Conservation (phyloP, 192 early-diverging fungal genomes). For the Jimgerdemannia lactiflua region DNA sequence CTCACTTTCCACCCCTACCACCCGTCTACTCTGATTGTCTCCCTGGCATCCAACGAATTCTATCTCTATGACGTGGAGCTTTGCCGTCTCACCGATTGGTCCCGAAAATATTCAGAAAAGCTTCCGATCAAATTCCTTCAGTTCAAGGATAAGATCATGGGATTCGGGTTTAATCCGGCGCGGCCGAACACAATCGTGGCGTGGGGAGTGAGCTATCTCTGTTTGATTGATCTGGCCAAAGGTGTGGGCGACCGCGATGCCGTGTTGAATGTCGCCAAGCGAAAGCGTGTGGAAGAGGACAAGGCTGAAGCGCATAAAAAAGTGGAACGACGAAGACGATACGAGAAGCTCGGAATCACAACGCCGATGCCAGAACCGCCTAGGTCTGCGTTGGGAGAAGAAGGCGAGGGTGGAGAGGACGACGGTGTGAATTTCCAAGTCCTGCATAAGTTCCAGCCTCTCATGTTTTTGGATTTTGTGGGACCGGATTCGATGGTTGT, state of each 20-base stretch:
- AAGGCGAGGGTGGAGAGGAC: constrained; percentile 42
- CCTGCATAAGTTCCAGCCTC: constrained; percentile 77
- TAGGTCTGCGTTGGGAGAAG: constrained; percentile 25
- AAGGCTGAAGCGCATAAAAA: constrained; percentile 34
- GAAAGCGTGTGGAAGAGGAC: constrained; percentile 50
- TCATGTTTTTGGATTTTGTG: constrained; percentile 79
- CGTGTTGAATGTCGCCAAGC: constrained; percentile 53
- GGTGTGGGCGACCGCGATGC: constrained; percentile 52
- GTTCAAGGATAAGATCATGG: constrained; percentile 69
- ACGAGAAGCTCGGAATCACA: constrained; percentile 25
- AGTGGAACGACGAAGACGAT: constrained; percentile 41
- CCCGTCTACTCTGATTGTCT: constrained; percentile 53
- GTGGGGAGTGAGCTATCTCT: constrained; percentile 70
- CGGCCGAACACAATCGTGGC: constrained; percentile 60
- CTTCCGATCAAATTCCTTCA: constrained; percentile 65
- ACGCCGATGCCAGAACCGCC: constrained; percentile 26
- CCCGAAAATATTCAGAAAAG: constrained; percentile 58
- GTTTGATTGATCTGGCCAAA: constrained; percentile 67
- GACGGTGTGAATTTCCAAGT: constrained; percentile 64
- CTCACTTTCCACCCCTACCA: constrained; percentile 62
- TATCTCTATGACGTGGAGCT: constrained; percentile 72
- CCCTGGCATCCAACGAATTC: constrained; percentile 67
- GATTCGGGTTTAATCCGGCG: constrained; percentile 66
- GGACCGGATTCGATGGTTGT: constrained; percentile 73
- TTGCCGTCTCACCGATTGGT: constrained; percentile 81